These are phyloP conservation scores for Elaphomyces granulatus DNA, from an alignment of 495 filamentous ascomycete genomes.

Conservation along the genomic window DNA sequence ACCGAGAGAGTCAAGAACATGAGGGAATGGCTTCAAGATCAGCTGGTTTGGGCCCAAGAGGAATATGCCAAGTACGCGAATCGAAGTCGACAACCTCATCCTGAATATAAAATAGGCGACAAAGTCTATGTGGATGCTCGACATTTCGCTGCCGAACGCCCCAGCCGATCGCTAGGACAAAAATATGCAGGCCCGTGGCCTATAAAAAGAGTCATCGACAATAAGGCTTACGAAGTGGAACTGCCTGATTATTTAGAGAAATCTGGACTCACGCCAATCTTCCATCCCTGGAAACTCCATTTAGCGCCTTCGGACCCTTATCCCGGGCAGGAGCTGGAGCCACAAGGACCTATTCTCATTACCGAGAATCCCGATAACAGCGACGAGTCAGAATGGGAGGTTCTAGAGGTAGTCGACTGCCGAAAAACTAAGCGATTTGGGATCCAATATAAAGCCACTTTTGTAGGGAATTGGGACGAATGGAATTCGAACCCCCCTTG, in stretches of 20 bases:
- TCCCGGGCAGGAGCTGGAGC: background rate
- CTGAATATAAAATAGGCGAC: background rate
- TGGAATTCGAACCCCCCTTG: too few species aligned
- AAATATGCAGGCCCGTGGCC: background rate
- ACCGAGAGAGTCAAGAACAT: too few species aligned
- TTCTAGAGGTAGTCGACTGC: background rate
- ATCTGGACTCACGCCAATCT: background rate
- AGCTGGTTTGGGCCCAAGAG: too few species aligned
- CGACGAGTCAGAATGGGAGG: background rate
- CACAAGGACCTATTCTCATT: background rate
- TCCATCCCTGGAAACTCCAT: background rate
- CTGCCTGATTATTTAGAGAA: too few species aligned
- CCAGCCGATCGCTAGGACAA: background rate
- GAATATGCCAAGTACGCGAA: too few species aligned
- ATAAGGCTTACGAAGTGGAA: background rate
- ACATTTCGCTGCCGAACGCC: background rate
- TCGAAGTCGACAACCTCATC: background rate
- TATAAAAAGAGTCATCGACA: background rate
- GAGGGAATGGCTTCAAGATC: too few species aligned
- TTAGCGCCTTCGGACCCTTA: background rate
- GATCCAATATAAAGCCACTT: too few species aligned
- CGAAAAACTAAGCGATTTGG: too few species aligned
- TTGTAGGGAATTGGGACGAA: too few species aligned
- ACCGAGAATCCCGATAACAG: background rate
- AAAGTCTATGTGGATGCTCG: background rate